phyloP scores from a whole-genome alignment of 2,329 filamentous ascomycete genomes.

The Fusarium denticulatum region DNA sequence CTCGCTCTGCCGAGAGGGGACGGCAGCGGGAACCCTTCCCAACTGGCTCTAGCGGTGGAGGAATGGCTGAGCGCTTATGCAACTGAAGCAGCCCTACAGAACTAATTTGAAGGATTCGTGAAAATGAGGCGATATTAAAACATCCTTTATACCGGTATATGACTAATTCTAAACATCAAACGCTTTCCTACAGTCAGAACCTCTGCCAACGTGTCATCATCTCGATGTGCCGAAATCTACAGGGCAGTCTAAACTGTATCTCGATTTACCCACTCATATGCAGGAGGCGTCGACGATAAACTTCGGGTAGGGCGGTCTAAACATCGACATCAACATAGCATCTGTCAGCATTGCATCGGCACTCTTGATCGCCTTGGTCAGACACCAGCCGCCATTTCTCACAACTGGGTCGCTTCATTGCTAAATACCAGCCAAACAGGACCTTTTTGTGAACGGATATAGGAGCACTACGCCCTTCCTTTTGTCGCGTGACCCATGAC shows the following conservation, averaged over 20 bases:
- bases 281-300: background rate
- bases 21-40: slow-evolving; percentile 4
- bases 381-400: fast-evolving
- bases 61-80: background rate
- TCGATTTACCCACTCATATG: background rate
- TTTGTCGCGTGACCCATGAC: background rate
- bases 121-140: background rate
- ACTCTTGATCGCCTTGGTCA: fast-evolving
- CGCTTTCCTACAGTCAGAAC: no score
- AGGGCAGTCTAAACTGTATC: background rate
- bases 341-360: background rate
- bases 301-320: background rate
- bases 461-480: no score
- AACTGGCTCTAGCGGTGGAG: background rate
- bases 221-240: background rate
- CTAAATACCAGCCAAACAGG: no score
- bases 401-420: fast-evolving
- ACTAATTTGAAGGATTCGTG: background rate
- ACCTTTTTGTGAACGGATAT: no score
- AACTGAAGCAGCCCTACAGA: slow-evolving; percentile 1
- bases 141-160: fast-evolving
- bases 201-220: no score
- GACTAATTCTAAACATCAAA: fast-evolving
- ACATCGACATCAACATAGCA: background rate
- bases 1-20: slow-evolving; percentile 5